These are phyloP conservation scores for Phytophthora cryptogea DNA, from an alignment of 352 stramenopile genomes.

Conservation along the genomic window DNA sequence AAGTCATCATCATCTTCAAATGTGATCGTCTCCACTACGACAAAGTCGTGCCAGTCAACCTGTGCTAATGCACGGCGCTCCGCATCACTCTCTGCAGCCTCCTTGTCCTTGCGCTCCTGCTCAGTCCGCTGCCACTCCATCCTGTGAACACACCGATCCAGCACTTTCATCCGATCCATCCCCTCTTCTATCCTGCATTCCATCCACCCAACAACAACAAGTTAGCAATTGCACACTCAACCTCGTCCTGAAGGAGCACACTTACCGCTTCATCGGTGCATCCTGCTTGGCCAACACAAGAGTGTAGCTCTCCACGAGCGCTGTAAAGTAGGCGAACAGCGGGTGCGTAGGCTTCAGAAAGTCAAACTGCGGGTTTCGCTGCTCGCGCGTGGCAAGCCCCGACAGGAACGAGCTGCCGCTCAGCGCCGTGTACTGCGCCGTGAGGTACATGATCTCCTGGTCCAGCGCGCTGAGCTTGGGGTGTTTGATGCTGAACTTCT, in stretches of 20 bases:
- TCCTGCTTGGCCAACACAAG: slow-evolving; percentile 84
- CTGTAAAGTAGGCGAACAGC: slow-evolving; percentile 98
- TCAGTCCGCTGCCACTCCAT: slow-evolving; percentile 82
- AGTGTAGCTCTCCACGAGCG: slow-evolving; percentile 97
- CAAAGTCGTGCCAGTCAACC: slow-evolving; percentile 99
- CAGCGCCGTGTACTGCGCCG: slow-evolving; percentile 97
- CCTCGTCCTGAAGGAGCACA: not conserved
- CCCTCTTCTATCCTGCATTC: slow-evolving; percentile 59
- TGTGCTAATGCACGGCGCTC: slow-evolving; percentile 73
- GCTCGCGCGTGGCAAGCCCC: slow-evolving; percentile 93
- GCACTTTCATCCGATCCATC: slow-evolving; percentile 83
- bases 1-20: slow-evolving; percentile 92
- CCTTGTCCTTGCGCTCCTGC: slow-evolving; percentile 70
- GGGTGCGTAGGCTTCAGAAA: slow-evolving; percentile 98
- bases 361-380: slow-evolving; percentile 97
- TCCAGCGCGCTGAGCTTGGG: slow-evolving; percentile 91
- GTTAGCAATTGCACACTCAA: slow-evolving; percentile 2
- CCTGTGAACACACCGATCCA: slow-evolving; percentile 86
- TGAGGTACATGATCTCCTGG: slow-evolving; percentile 98
- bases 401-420: slow-evolving; percentile 95
- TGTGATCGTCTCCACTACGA: slow-evolving; percentile 98
- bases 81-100: slow-evolving; percentile 75
- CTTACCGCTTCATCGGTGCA: slow-evolving; percentile 66
- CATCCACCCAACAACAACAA: not conserved
- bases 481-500: slow-evolving; percentile 90